Evolutionary conservation across 2,329 filamentous ascomycete genomes (phyloP).

Genomic region (Metarhizium brunneum): DNA sequence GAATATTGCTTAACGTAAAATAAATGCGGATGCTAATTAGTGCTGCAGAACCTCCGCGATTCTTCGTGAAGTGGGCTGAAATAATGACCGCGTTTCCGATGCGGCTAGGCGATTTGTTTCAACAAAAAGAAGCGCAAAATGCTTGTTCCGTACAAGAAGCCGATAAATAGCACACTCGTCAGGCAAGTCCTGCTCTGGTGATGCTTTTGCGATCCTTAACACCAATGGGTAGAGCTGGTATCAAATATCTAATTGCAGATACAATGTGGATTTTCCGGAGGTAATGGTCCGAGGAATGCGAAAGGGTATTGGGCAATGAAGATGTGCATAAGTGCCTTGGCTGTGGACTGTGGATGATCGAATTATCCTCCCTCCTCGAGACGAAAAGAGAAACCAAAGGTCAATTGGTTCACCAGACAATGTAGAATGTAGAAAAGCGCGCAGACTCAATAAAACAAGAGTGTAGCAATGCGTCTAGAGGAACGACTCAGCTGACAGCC

Average conservation of each 20-base stretch:
- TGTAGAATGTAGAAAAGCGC: no score
- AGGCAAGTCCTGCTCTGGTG: not conserved
- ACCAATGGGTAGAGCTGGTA: not conserved
- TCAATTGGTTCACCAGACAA: no score
- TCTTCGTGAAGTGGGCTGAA: not conserved
- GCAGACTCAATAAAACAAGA: no score
- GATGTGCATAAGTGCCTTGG: not conserved
- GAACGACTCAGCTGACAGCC: no score
- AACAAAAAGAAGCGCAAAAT: not conserved
- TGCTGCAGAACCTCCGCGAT: no score
- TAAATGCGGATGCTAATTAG: no score
- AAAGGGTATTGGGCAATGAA: not conserved
- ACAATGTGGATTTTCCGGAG: not conserved
- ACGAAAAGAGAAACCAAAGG: no score
- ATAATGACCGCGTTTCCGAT: not conserved
- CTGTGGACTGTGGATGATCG: not conserved
- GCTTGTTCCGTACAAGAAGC: not conserved
- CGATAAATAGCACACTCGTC: not conserved
- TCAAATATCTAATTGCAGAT: not conserved
- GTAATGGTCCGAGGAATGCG: not conserved
- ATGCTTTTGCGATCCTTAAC: not conserved
- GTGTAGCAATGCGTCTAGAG: no score
- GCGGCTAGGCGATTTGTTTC: not conserved
- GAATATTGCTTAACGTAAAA: no score
- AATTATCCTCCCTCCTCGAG: not conserved